Percentiles rank a stretch among this genome's conserved stretches.
These are phyloP conservation scores for Verticillium dahliae DNA, from an alignment of 2,329 filamentous ascomycete genomes.

Conservation along the genomic window DNA sequence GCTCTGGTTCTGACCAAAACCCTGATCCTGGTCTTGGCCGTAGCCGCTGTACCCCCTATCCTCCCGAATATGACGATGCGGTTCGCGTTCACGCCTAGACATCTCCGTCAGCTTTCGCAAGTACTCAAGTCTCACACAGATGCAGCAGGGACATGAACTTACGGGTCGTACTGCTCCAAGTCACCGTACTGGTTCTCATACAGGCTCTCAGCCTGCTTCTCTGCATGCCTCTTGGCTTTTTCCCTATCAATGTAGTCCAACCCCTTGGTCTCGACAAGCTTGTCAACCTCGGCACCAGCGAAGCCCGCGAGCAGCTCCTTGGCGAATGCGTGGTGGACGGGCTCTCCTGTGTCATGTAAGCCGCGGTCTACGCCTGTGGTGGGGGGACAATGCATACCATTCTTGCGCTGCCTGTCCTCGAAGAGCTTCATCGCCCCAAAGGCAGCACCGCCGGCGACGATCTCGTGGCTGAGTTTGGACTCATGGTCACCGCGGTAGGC, in stretches of 20 bases:
- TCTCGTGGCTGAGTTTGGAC: conserved; percentile 50
- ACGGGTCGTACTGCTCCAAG: conserved; percentile 50
- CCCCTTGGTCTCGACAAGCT: conserved; percentile 66
- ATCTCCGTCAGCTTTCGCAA: background rate
- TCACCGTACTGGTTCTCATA: conserved; percentile 57
- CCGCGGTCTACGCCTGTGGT: background rate
- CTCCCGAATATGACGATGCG: background rate
- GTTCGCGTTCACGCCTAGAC: background rate
- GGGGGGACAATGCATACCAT: conserved; percentile 40
- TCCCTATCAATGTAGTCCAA: conserved; percentile 51
- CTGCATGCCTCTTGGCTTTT: conserved; percentile 52
- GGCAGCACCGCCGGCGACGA: conserved; percentile 67
- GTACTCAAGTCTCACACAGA: too few species aligned
- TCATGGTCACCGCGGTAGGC: conserved; percentile 19
- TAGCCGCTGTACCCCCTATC: background rate
- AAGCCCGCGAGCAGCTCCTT: conserved; percentile 71
- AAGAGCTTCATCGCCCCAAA: conserved; percentile 77
- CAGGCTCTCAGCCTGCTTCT: conserved; percentile 49
- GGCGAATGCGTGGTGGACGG: conserved; percentile 65
- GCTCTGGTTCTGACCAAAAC: background rate
- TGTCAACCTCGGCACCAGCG: conserved; percentile 70
- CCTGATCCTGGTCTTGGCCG: background rate
- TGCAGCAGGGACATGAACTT: conserved; percentile 19
- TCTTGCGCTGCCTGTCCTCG: conserved; percentile 65
- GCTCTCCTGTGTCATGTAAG: conserved; percentile 48